Conservation (phyloP, 805 yeast species). For the Teunomyces kruisii region DNA sequence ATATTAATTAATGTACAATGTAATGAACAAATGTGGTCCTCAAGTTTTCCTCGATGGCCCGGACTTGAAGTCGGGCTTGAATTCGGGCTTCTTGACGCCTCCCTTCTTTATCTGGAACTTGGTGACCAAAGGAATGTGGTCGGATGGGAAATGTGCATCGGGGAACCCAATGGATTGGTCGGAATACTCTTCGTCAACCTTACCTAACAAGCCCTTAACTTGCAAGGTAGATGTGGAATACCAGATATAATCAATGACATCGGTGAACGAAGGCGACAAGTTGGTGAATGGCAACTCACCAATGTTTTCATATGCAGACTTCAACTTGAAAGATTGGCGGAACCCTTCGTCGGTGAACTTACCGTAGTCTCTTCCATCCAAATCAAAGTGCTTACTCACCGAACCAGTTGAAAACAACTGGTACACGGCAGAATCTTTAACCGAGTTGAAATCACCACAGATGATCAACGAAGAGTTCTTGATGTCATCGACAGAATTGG, state of each 20-base stretch:
- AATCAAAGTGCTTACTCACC: constrained; percentile 75
- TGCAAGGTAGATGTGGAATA: constrained; percentile 77
- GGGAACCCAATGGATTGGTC: constrained; percentile 87
- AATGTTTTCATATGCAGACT: constrained; percentile 78
- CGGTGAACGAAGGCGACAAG: constrained; percentile 89
- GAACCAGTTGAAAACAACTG: constrained; percentile 81
- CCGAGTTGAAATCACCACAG: constrained; percentile 96
- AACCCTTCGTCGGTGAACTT: constrained; percentile 87
- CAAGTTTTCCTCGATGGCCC: constrained; percentile 41
- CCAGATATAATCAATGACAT: constrained; percentile 95
- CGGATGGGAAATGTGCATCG: constrained; percentile 89
- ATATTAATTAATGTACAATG: constrained; percentile 1
- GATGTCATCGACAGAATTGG: constrained; percentile 48
- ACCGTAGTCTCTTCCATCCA: constrained; percentile 88
- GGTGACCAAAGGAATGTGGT: constrained; percentile 85
- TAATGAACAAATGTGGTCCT: neutral
- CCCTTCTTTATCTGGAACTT: constrained; percentile 68
- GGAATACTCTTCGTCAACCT: constrained; percentile 76
- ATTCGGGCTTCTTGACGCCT: constrained; percentile 37
- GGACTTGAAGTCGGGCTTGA: constrained; percentile 45
- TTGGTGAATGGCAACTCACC: constrained; percentile 95
- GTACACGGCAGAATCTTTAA: constrained; percentile 84
- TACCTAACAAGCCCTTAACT: constrained; percentile 84
- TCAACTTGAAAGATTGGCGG: constrained; percentile 74
- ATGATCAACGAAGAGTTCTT: constrained; percentile 74